Conservation (phyloP, 106 monocot species). For the Xerophyta viscosa region DNA sequence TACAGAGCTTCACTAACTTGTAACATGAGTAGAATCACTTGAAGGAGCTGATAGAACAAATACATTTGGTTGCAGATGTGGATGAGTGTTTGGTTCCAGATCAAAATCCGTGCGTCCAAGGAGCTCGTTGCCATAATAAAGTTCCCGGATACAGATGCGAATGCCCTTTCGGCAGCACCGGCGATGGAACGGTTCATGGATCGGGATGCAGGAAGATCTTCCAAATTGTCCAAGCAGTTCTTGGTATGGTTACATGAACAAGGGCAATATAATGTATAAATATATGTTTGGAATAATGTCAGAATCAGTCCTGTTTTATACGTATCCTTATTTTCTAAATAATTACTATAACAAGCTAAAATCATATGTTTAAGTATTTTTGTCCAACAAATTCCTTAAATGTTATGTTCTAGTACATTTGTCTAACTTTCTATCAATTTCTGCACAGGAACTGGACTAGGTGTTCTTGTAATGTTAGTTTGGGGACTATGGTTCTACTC, state of each 20-base stretch:
- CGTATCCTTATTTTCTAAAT: no score
- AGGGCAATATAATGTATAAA: no score
- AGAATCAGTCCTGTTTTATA: no score
- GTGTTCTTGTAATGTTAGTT: constrained; percentile 4
- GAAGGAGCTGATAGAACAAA: background rate
- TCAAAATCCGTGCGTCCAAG: constrained; percentile 10
- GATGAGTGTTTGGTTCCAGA: constrained; percentile 20
- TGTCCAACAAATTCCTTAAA: background rate
- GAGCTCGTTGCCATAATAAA: constrained; percentile 14
- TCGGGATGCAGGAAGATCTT: constrained; percentile 29
- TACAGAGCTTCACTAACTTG: no score
- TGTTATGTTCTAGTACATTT: background rate
- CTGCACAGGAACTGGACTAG: constrained; percentile 8
- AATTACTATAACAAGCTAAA: no score
- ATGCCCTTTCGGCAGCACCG: constrained; percentile 29
- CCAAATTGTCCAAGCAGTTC: constrained; percentile 19
- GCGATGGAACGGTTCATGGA: constrained; percentile 26
- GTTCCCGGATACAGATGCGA: constrained; percentile 18
- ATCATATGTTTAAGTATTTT: background rate
- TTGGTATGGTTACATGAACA: no score
- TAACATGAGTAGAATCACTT: no score
- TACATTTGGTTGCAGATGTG: constrained; percentile 10
- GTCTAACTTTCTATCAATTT: background rate
- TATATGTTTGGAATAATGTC: no score
- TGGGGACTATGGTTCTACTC: constrained; percentile 19